These are phyloP conservation scores for Leccinum holopus DNA, from an alignment of 1,284 basidiomycete genomes.

Conservation along the genomic window DNA sequence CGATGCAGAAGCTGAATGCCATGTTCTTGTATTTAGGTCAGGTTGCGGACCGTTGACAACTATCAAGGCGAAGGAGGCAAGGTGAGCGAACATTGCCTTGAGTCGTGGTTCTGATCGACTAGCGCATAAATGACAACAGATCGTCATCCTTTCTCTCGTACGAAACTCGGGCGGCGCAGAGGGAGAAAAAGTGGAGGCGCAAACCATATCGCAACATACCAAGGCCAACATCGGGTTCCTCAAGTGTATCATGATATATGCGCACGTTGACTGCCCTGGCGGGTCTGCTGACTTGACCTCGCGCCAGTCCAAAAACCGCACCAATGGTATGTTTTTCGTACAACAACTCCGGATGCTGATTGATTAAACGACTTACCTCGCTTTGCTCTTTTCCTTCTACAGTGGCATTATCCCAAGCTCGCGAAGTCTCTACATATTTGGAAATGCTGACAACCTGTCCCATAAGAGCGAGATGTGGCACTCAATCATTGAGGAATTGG, in stretches of 20 bases:
- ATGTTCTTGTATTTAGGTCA: conserved; percentile 43
- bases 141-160: conserved; percentile 71
- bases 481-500: conserved; percentile 55
- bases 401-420: conserved; percentile 75
- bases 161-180: conserved; percentile 56
- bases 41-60: conserved; percentile 72
- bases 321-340: conserved; percentile 42
- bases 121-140: conserved; percentile 29
- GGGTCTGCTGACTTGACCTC: neutral
- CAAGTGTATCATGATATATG: conserved; percentile 41
- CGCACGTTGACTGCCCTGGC: neutral
- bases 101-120: neutral
- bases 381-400: conserved; percentile 9
- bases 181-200: conserved; percentile 32
- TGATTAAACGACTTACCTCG: neutral
- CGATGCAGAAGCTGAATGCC: neutral
- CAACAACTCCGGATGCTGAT: neutral
- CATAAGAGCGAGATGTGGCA: conserved; percentile 59
- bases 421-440: conserved; percentile 69
- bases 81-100: conserved; percentile 23
- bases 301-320: conserved; percentile 54
- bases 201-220: conserved; percentile 24
- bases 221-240: conserved; percentile 65
- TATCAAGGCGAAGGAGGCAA: conserved; percentile 73
- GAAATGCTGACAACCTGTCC: conserved; percentile 56